Conservation (phyloP, 179 eudicot species). For the Beta lomatogona region DNA sequence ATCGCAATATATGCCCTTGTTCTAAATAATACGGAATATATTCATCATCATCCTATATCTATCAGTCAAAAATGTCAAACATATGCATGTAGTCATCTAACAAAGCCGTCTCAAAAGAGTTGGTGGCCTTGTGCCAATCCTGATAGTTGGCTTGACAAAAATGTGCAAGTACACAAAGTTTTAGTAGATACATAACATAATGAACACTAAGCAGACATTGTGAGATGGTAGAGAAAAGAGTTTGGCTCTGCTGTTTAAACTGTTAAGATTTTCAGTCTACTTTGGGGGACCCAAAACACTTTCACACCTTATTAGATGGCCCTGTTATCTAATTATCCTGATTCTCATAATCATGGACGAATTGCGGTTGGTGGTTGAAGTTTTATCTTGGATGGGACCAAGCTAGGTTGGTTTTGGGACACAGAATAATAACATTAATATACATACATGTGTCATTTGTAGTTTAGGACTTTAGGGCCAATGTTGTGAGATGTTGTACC, state of each 20-base stretch:
- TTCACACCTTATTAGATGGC: too few relatives aligned
- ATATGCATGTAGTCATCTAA: not conserved
- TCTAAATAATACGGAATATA: not conserved
- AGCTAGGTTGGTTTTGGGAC: not conserved
- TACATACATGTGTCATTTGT: not conserved
- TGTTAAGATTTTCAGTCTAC: too few relatives aligned
- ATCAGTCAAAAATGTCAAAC: not conserved
- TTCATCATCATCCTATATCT: not conserved
- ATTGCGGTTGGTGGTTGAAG: not conserved
- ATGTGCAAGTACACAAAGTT: too few relatives aligned
- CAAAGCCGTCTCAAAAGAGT: too few relatives aligned
- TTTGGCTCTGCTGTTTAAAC: too few relatives aligned
- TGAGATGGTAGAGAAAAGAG: too few relatives aligned
- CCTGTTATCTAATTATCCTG: not conserved
- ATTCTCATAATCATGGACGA: not conserved
- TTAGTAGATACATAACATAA: too few relatives aligned
- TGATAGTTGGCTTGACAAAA: too few relatives aligned
- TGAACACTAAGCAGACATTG: too few relatives aligned
- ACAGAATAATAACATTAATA: not conserved
- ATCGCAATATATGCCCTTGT: not conserved
- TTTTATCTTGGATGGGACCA: not conserved
- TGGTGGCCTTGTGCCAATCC: too few relatives aligned
- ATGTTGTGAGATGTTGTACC: not conserved
- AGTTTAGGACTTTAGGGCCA: not conserved
- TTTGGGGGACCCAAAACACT: too few relatives aligned